Evolutionary conservation across 2,329 filamentous ascomycete species (phyloP).

Genomic region (Zymoseptoria brevis): DNA sequence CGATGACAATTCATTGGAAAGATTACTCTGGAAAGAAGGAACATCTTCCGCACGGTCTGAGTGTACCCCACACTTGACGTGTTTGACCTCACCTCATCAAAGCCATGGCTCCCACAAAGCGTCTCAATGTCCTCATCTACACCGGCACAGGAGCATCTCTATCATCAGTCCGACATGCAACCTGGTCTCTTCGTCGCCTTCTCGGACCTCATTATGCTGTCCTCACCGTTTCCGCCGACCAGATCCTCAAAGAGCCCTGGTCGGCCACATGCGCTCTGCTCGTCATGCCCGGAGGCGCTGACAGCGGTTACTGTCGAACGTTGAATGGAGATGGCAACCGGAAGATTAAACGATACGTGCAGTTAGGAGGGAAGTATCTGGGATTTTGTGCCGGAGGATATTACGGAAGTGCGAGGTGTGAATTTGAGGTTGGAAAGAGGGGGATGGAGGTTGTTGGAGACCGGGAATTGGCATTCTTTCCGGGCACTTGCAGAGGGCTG

Average conservation of each 20-base stretch:
- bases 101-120: constrained; percentile 43
- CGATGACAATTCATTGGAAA: neutral
- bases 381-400: constrained; percentile 94
- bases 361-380: constrained; percentile 74
- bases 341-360: constrained; percentile 75
- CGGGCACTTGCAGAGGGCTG: constrained; percentile 73
- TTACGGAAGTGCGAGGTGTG: constrained; percentile 72
- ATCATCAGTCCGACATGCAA: constrained; percentile 81
- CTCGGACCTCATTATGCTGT: constrained; percentile 90
- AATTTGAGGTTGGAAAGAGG: constrained; percentile 82
- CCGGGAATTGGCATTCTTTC: constrained; percentile 81
- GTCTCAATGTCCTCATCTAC: constrained; percentile 89
- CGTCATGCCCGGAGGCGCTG: constrained; percentile 89
- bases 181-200: constrained; percentile 76
- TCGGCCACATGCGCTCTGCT: constrained; percentile 75
- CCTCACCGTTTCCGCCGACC: constrained; percentile 68
- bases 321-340: constrained; percentile 85
- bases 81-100: constrained; percentile 1
- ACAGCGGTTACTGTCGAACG: constrained; percentile 79
- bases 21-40: neutral
- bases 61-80: neutral
- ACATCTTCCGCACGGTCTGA: neutral
- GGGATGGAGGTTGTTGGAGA: constrained; percentile 77
- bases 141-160: constrained; percentile 78
- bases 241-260: constrained; percentile 89